Percentiles rank a stretch among this genome's conserved stretches.
These are phyloP conservation scores for Ambrosiella cleistominuta DNA, from an alignment of 2,329 filamentous ascomycete species.

Conservation along the genomic window DNA sequence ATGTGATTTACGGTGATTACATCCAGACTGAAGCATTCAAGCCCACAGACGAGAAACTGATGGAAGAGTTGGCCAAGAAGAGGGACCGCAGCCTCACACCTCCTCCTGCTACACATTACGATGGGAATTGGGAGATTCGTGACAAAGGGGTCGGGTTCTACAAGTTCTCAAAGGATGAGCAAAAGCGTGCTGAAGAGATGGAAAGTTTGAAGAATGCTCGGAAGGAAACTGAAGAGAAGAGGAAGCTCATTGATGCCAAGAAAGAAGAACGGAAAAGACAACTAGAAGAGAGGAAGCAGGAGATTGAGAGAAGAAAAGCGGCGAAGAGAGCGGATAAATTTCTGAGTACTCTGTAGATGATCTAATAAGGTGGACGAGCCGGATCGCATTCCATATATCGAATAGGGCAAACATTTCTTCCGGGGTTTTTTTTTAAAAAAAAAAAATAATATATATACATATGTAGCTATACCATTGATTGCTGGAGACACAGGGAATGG, in stretches of 20 bases:
- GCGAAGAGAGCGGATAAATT: slow-evolving; percentile 58
- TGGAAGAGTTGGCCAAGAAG: slow-evolving; percentile 62
- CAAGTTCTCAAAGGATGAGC: slow-evolving; percentile 65
- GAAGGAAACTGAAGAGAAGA: slow-evolving; percentile 42
- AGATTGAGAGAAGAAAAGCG: slow-evolving; percentile 42
- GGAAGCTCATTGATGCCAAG: slow-evolving; percentile 32
- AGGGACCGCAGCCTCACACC: slow-evolving; percentile 67
- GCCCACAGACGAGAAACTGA: slow-evolving; percentile 51
- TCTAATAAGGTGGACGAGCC: no score
- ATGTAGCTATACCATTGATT: background rate
- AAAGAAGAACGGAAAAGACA: slow-evolving; percentile 40
- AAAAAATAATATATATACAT: background rate
- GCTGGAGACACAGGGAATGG: slow-evolving; percentile 13
- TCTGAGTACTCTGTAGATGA: slow-evolving; percentile 31
- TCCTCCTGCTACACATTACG: slow-evolving; percentile 67
- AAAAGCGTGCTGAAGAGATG: slow-evolving; percentile 54
- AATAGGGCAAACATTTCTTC: no score
- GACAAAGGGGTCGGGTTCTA: slow-evolving; percentile 86
- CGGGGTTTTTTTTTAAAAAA: background rate
- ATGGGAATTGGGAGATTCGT: slow-evolving; percentile 66
- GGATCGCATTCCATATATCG: no score
- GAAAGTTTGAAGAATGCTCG: slow-evolving; percentile 49
- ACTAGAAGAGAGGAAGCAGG: slow-evolving; percentile 45
- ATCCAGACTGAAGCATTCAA: slow-evolving; percentile 74
- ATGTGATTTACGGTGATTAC: slow-evolving; percentile 65